phyloP scores from a whole-genome alignment of 2,329 filamentous ascomycete genomes.

The Verticillium nubilum region DNA sequence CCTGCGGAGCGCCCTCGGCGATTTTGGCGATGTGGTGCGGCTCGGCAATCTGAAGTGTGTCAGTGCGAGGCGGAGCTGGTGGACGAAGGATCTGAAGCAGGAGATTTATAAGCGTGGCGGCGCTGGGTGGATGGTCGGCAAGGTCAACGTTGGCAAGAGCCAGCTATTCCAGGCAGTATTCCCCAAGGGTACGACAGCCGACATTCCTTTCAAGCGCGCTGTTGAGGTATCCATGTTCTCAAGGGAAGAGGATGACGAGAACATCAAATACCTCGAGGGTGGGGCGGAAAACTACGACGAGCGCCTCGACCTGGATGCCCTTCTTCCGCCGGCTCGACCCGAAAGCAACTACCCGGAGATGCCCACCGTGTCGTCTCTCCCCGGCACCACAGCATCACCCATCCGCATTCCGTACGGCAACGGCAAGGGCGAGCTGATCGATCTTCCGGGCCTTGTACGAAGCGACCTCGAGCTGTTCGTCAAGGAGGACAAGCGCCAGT shows the following conservation, averaged over 20 bases:
- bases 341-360: constrained; percentile 76
- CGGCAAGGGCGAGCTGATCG: constrained; percentile 84
- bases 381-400: constrained; percentile 91
- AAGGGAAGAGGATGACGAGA: constrained; percentile 6
- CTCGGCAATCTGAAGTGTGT: constrained; percentile 84
- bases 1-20: constrained; percentile 69
- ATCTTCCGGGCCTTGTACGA: constrained; percentile 80
- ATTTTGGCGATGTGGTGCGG: constrained; percentile 63
- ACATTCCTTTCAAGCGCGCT: background rate
- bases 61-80: constrained; percentile 83
- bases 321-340: constrained; percentile 71
- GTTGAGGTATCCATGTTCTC: constrained; percentile 10
- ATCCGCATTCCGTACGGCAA: constrained; percentile 88
- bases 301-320: constrained; percentile 35
- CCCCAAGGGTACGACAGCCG: constrained; percentile 56
- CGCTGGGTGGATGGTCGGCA: constrained; percentile 94
- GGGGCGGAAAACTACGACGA: constrained; percentile 16
- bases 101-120: constrained; percentile 80
- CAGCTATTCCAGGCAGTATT: constrained; percentile 83
- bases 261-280: constrained; percentile 1
- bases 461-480: constrained; percentile 69
- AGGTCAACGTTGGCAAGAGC: constrained; percentile 96
- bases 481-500: constrained; percentile 55
- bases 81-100: constrained; percentile 81
- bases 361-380: constrained; percentile 79